Evolutionary conservation across 495 filamentous ascomycete species (phyloP).

Genomic region (Xylaria scruposa): DNA sequence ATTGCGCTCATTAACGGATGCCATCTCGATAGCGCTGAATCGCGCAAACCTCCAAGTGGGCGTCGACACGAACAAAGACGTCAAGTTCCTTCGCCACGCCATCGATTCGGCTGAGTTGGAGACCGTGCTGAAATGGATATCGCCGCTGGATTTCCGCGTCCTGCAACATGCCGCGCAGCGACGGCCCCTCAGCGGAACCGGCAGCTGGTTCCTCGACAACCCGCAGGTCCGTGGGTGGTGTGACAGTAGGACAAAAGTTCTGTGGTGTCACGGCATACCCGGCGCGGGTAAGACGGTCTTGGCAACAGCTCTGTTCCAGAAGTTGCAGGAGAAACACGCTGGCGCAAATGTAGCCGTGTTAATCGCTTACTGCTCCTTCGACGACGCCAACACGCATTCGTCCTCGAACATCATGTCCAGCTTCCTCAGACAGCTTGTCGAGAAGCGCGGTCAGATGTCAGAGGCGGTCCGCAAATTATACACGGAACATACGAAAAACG

Average conservation of each 20-base stretch:
- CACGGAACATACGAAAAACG: not conserved
- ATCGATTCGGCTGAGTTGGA: slow-evolving; percentile 12
- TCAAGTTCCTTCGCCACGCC: not conserved
- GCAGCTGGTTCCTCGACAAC: slow-evolving; percentile 7
- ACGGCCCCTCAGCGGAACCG: not conserved
- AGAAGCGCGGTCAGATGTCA: slow-evolving; percentile 5
- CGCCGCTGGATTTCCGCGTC: not conserved
- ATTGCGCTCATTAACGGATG: too few relatives aligned
- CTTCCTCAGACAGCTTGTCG: slow-evolving; percentile 7
- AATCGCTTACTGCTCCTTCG: slow-evolving; percentile 15
- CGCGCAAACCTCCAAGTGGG: too few relatives aligned
- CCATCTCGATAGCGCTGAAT: too few relatives aligned
- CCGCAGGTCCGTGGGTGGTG: slow-evolving; percentile 10
- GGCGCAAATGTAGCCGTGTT: not conserved
- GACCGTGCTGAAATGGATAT: slow-evolving; percentile 2
- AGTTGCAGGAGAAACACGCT: not conserved
- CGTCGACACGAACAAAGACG: too few relatives aligned
- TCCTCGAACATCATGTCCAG: slow-evolving; percentile 1
- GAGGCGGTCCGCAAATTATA: not conserved
- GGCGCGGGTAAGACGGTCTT: slow-evolving; percentile 13
- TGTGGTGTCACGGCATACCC: slow-evolving; percentile 18
- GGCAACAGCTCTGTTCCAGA: slow-evolving; percentile 8
- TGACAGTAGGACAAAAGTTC: not conserved
- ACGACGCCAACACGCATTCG: slow-evolving; percentile 9
- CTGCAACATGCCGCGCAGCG: not conserved